Evolutionary conservation across 2,329 filamentous ascomycete species (phyloP), one percentile per base, ranked within the genome.

Genomic region (Fusarium paranaense): DNA sequence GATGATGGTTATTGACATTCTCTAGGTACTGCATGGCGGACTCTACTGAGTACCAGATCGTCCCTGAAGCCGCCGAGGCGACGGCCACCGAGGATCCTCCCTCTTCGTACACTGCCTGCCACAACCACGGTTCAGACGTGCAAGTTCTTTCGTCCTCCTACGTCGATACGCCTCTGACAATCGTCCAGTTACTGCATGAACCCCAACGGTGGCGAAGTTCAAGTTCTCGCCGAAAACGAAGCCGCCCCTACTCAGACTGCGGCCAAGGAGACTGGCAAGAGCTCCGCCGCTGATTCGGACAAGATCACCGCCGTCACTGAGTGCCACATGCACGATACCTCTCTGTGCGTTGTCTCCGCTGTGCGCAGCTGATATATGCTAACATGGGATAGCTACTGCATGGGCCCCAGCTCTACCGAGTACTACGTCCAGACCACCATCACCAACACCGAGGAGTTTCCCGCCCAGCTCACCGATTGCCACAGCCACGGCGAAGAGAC

Each of bases 391-490:
- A 87, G 86, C 10, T 83, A 79, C 71, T 88, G 87, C 72, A 80
- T 86, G 72, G 84, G 72, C 0, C 72, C 82, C 30, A 84, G 82
- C 33, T 78, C 80, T 0, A 76, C 81, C 0, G 85, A 87, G 72
- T 87, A 84, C 64, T 77, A 82, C 45, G 81, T 87, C 37, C 82
- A 83, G 45, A 84, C 84, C 0, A 86, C 86, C 11, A 83, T 85
- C 4, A 92, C 89, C 2, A 86, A 86, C 27, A 90, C 88, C 1
- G 85, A 86, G 38, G 86, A 87, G 56, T 81, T 90, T 30, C 90
- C 92, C 0, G 83, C 90, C 0, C 82, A 88, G 59, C 93, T 90
- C 76, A 93, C 90, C 0, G 88, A 82, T 56, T 94, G 92, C 75
- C 92, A 94, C 80, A 78, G 81, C 2, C 91, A 94, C 78, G 90